Percentiles rank a stretch among this genome's conserved stretches.
These are phyloP conservation scores for Mycena polygramma DNA, from an alignment of 768 basidiomycete genomes.

Conservation along the genomic window DNA sequence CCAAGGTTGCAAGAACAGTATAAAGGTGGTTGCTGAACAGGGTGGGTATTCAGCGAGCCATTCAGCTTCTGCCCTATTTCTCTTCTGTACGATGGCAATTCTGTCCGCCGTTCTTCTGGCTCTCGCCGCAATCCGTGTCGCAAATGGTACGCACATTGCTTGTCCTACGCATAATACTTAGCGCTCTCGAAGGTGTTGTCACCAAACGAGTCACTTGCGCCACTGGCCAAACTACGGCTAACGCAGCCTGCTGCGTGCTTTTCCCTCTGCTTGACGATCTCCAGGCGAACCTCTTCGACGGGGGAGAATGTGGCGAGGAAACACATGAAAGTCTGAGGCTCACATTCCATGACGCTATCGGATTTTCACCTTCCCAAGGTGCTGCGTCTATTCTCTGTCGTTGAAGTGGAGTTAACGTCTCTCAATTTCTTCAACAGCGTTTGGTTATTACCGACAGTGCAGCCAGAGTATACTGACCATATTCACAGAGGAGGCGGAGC, in stretches of 20 bases:
- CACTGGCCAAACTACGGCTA: conserved; percentile 44
- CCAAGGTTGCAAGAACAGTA: background rate
- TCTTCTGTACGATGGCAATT: background rate
- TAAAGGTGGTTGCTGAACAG: background rate
- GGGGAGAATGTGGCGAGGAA: conserved; percentile 52
- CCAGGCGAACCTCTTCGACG: conserved; percentile 53
- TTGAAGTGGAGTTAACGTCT: background rate
- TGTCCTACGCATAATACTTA: background rate
- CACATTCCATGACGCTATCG: conserved; percentile 42
- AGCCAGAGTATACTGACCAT: background rate
- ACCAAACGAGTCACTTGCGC: conserved; percentile 43
- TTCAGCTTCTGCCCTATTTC: conserved; percentile 7
- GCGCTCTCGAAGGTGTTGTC: conserved; percentile 31
- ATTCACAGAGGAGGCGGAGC: conserved; percentile 55
- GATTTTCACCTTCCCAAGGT: conserved; percentile 36
- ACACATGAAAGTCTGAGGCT: conserved; percentile 25
- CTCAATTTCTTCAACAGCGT: background rate
- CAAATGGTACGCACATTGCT: conserved; percentile 2
- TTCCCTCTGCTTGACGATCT: conserved; percentile 56
- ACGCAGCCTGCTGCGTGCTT: conserved; percentile 54
- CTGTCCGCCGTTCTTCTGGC: conserved; percentile 8
- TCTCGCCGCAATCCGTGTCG: conserved; percentile 11
- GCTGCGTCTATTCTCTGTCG: background rate
- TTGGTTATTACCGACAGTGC: background rate
- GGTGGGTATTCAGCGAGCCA: conserved; percentile 5